These are phyloP conservation scores for Lecanosticta acicola DNA, from an alignment of 2,329 filamentous ascomycete species.

Conservation along the genomic window DNA sequence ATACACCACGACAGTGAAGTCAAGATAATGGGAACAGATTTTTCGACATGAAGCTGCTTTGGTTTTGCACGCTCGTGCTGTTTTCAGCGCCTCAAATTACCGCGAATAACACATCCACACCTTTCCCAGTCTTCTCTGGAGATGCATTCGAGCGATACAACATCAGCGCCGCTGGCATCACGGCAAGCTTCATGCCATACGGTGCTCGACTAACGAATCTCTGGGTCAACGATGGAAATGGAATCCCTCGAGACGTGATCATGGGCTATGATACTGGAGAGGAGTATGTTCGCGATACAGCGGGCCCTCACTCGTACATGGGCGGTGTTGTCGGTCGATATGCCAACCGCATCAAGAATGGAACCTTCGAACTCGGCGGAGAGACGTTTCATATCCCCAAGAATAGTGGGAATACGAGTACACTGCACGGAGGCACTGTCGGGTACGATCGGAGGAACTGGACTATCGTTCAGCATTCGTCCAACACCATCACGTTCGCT, in stretches of 20 bases:
- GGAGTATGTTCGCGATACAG: conserved; percentile 35
- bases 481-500: conserved; percentile 65
- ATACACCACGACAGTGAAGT: too few relatives aligned
- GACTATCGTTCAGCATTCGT: conserved; percentile 61
- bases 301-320: conserved; percentile 54
- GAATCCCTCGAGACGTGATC: conserved; percentile 43
- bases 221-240: conserved; percentile 20
- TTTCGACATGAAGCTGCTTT: too few relatives aligned
- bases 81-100: too few relatives aligned
- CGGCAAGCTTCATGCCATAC: conserved; percentile 22
- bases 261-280: conserved; percentile 46
- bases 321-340: conserved; percentile 52
- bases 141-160: conserved; percentile 21
- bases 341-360: conserved; percentile 51
- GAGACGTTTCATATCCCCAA: conserved; percentile 42
- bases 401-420: conserved; percentile 46
- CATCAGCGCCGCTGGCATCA: conserved; percentile 20
- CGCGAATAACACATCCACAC: too few relatives aligned
- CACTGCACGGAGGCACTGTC: conserved; percentile 49
- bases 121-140: conserved; percentile 22
- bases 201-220: conserved; percentile 24
- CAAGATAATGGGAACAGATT: too few relatives aligned
- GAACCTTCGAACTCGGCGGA: conserved; percentile 47
- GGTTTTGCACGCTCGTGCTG: too few relatives aligned
- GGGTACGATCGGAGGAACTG: conserved; percentile 64